phyloP scores from a whole-genome alignment of 345 rosid species.

The Jatropha curcas region DNA sequence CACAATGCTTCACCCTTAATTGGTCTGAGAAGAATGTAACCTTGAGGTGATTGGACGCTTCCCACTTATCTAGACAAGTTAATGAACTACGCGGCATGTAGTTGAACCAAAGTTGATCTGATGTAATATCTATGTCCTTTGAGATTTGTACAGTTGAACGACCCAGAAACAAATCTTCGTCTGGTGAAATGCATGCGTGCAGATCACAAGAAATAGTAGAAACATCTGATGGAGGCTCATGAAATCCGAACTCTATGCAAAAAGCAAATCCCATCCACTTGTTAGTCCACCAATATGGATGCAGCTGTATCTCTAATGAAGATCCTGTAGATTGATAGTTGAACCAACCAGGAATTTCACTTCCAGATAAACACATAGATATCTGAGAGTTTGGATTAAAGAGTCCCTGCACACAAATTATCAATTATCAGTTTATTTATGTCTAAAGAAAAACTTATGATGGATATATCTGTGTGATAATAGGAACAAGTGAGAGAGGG shows the following conservation, averaged over 20 bases:
- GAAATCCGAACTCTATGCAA: neutral
- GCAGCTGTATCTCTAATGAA: neutral
- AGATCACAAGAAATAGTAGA: neutral
- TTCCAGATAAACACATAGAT: neutral
- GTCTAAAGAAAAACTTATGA: neutral
- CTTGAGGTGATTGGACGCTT: neutral
- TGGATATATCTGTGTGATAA: neutral
- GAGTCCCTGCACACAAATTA: neutral
- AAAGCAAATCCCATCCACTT: conserved; percentile 15
- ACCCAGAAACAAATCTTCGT: conserved; percentile 5
- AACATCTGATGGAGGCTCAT: neutral
- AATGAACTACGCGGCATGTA: conserved; percentile 8
- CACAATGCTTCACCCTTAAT: neutral
- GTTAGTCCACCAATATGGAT: conserved; percentile 2
- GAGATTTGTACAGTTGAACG: neutral
- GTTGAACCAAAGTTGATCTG: conserved; percentile 11
- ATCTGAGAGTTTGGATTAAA: neutral
- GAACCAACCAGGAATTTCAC: conserved; percentile 6
- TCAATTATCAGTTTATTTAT: neutral
- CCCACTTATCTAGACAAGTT: conserved; percentile 2
- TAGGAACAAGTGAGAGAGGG: neutral
- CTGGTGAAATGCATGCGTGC: neutral
- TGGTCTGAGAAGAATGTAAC: neutral
- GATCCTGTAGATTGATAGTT: neutral
- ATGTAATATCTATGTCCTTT: neutral